Evolutionary conservation across 1,139 yeast species (phyloP).

Genomic region (Taiozyma sp.): DNA sequence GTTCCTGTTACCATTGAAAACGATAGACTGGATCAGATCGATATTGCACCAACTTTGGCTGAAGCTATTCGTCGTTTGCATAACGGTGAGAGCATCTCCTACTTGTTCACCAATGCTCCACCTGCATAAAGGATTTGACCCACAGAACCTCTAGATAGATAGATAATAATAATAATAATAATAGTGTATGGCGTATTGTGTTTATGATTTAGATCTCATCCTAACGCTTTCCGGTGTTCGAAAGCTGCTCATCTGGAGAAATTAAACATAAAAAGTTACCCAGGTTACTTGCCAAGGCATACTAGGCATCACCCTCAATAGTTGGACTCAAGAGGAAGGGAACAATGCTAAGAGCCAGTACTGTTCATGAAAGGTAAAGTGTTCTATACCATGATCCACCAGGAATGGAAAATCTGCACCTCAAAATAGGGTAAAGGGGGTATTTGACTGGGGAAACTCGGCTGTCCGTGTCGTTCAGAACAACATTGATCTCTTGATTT

Average conservation of each 20-base stretch:
- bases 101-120: conserved; percentile 61
- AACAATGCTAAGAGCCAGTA: too few relatives aligned
- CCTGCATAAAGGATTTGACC: background rate
- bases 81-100: conserved; percentile 78
- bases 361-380: too few relatives aligned
- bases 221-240: too few relatives aligned
- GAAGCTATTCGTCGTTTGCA: conserved; percentile 79
- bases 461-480: too few relatives aligned
- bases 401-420: too few relatives aligned
- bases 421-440: background rate
- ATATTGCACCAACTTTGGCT: conserved; percentile 67
- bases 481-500: background rate
- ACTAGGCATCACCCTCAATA: too few relatives aligned
- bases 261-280: too few relatives aligned
- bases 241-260: too few relatives aligned
- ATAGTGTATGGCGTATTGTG: background rate
- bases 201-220: background rate
- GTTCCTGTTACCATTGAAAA: conserved; percentile 63
- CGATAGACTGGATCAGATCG: conserved; percentile 59
- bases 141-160: background rate
- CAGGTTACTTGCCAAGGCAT: too few relatives aligned
- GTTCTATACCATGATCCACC: too few relatives aligned
- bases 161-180: background rate
- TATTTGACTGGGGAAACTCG: too few relatives aligned
- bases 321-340: too few relatives aligned